phyloP scores from a whole-genome alignment of 2,329 filamentous ascomycete species.

The Coniochaeta sp. region DNA sequence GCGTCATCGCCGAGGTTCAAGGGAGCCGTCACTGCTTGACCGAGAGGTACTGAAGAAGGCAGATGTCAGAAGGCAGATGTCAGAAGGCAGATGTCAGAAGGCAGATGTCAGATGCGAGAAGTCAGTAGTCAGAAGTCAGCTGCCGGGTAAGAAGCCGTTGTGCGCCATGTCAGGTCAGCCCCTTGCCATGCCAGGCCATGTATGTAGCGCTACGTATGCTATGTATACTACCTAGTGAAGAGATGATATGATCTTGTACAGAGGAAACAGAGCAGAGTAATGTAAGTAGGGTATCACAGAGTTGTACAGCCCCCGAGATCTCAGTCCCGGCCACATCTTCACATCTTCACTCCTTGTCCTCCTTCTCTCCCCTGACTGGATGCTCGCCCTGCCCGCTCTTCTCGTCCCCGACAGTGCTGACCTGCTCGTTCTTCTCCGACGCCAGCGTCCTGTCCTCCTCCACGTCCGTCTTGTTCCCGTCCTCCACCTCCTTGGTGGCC shows the following conservation, averaged over 20 bases:
- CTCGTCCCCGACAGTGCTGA: neutral
- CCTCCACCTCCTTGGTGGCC: neutral
- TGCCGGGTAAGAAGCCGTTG: too few species aligned
- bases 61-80: too few species aligned
- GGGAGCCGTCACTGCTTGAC: too few species aligned
- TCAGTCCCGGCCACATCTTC: neutral
- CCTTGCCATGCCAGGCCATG: too few species aligned
- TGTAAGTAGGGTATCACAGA: neutral
- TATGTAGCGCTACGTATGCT: too few species aligned
- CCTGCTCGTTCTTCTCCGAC: neutral
- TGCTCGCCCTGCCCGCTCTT: neutral
- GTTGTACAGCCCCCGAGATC: neutral
- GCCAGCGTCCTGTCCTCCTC: neutral
- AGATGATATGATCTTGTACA: neutral
- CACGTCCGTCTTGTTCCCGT: neutral
- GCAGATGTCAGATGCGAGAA: too few species aligned
- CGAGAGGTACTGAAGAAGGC: too few species aligned
- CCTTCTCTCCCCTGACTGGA: neutral
- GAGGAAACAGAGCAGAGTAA: neutral
- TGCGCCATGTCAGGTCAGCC: too few species aligned
- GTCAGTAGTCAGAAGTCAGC: too few species aligned
- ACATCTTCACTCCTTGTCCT: neutral
- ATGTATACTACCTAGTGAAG: neutral
- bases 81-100: too few species aligned
- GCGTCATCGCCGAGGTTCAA: too few species aligned